phyloP scores from a whole-genome alignment of 805 yeast species.

The Starmerella floricola region DNA sequence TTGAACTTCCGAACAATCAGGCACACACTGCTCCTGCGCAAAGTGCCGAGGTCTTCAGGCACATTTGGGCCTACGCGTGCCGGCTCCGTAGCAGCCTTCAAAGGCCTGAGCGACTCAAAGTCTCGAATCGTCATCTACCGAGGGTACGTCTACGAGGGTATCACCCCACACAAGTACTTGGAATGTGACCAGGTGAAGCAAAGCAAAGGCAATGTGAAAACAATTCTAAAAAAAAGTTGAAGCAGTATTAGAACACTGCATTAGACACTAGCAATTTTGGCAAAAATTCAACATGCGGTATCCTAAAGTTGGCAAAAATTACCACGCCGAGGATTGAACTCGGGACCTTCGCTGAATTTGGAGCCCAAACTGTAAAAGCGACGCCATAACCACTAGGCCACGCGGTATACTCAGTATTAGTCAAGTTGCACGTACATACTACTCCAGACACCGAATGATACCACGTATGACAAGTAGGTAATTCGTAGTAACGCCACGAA shows the following conservation, averaged over 20 bases:
- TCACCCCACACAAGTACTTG: too few relatives aligned
- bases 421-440: background rate
- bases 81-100: constrained; percentile 4
- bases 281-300: background rate
- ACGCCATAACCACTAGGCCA: constrained; percentile 25
- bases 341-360: constrained; percentile 23
- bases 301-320: constrained; percentile 9
- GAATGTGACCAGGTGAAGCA: too few relatives aligned
- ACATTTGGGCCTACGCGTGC: background rate
- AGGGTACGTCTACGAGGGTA: too few relatives aligned
- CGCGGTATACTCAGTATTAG: constrained; percentile 8
- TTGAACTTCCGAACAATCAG: constrained; percentile 3
- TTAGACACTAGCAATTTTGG: too few relatives aligned
- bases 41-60: constrained; percentile 2
- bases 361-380: constrained; percentile 19
- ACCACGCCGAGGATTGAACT: constrained; percentile 25
- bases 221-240: too few relatives aligned
- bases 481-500: too few relatives aligned
- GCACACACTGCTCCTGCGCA: constrained; percentile 8
- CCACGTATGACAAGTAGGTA: too few relatives aligned
- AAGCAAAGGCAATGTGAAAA: too few relatives aligned
- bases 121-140: background rate
- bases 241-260: too few relatives aligned
- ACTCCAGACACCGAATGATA: background rate
- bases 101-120: background rate